A percentile compares a stretch with the other conserved stretches of the same genome.
These are phyloP conservation scores for Arthrocladium fulminans DNA, from an alignment of 2,329 filamentous ascomycete species.

Conservation along the genomic window DNA sequence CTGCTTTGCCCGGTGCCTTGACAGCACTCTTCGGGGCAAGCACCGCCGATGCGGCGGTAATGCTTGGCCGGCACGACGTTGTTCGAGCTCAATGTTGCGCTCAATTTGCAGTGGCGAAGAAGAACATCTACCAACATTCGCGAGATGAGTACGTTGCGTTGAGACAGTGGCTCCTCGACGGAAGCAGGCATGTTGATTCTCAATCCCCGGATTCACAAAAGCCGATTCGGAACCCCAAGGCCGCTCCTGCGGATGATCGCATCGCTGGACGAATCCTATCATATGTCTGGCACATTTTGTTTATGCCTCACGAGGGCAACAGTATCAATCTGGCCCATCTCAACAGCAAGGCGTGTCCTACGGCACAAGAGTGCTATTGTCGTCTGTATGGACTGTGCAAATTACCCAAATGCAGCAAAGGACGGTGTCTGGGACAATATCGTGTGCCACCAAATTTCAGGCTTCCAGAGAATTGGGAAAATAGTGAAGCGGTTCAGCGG, in stretches of 20 bases:
- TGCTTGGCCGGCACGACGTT: conserved; percentile 36
- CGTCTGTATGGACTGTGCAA: conserved; percentile 36
- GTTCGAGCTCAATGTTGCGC: conserved; percentile 46
- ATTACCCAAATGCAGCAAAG: conserved; percentile 28
- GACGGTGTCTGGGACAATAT: conserved; percentile 34
- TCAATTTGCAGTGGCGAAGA: conserved; percentile 46
- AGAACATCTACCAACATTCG: conserved; percentile 41
- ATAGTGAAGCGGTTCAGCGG: no score
- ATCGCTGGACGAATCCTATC: conserved; percentile 40
- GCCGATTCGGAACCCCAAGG: no score
- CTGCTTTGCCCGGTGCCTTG: conserved; percentile 29
- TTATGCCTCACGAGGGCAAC: conserved; percentile 25
- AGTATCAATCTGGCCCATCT: conserved; percentile 29
- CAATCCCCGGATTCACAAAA: no score
- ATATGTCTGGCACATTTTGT: conserved; percentile 44
- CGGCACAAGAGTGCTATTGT: conserved; percentile 37
- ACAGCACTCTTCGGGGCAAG: conserved; percentile 28
- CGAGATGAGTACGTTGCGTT: conserved; percentile 45
- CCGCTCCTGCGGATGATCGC: conserved; percentile 29
- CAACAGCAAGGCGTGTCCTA: conserved; percentile 32
- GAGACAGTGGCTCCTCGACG: conserved; percentile 46
- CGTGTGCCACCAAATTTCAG: conserved; percentile 29
- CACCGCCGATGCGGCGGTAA: conserved; percentile 6
- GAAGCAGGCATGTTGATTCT: no score
- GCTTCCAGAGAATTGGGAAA: conserved; percentile 30